Base-by-base conservation (phyloP, 2,329 filamentous ascomycete species). In the Trichophyton equinum region DNA sequence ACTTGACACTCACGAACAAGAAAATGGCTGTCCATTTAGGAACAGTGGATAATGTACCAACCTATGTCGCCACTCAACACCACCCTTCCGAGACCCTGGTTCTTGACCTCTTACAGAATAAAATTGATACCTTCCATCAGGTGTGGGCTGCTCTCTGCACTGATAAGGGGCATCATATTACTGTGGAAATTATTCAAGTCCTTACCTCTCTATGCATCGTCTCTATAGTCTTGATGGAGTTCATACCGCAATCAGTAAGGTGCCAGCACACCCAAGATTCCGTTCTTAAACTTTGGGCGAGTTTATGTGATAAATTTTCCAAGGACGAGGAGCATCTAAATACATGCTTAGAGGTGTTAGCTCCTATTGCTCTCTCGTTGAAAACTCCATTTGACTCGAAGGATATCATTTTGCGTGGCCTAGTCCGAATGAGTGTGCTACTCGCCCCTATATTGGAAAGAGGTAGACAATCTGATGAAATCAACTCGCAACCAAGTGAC, bases 131-230 rank as follows among this genome's bases (percentile, higher is more conserved):
- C 25, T 75, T 79, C 44, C 66, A 69, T 40, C 74, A 77, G 61
- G 68, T 70, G 9, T 81, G 78, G 78, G 70, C 70, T 57, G 71
- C 74, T 22, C 70, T 76, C 61, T 70, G 66, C 30, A 66, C 72
- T 42, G 73, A 78, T 18, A 77, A 73, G 49, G 69, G 73, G n/a
- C 73, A 76, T 58, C 74, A 74, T 65, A 71, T 82, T 15, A 80
- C 76, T 25, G 67, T 73, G 5, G 79, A 82, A 61, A 76, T 80
- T 67, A 68, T 81, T 63, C 78, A 78, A 42, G 74, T 79, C 33
- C 61, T 81, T n/a, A 70, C 72, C 4, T 78, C 76, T n/a, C 73
- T 80, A 53, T 80, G 77, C 66, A 71, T 79, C 20, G 71, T 77
- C 22, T 70, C 68, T 25, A 67, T 69, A 20, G 62, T 79, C 57